Evolutionary conservation across 768 basidiomycete genomes (phyloP).

Genomic region (Lyophyllum shimeji): DNA sequence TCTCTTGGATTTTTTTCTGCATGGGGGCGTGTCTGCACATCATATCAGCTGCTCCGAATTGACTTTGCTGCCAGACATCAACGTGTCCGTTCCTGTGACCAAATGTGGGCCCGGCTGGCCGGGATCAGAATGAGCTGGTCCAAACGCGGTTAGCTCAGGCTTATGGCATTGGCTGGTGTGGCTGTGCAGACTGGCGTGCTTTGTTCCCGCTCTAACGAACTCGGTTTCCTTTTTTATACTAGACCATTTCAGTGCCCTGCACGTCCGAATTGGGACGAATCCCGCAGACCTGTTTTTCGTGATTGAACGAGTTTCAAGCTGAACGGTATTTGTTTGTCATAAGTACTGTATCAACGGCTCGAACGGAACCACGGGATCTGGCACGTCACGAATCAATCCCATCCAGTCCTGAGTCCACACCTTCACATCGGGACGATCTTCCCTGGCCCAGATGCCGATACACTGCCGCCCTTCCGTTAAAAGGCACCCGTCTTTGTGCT

Average conservation of each 20-base stretch:
- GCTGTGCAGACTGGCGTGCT: conserved; percentile 8
- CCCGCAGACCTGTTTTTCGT: conserved; percentile 10
- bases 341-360: conserved; percentile 35
- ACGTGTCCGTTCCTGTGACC: conserved; percentile 16
- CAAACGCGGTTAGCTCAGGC: conserved; percentile 7
- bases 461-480: conserved; percentile 28
- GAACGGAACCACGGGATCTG: conserved; percentile 38
- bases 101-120: conserved; percentile 27
- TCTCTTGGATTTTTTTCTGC: background rate
- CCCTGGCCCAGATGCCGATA: conserved; percentile 25
- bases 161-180: conserved; percentile 4
- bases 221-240: conserved; percentile 16
- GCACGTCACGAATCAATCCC: conserved; percentile 28
- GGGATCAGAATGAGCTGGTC: conserved; percentile 19
- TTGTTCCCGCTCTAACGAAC: conserved; percentile 10
- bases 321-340: conserved; percentile 27
- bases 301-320: conserved; percentile 5
- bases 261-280: conserved; percentile 16
- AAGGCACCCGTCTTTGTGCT: conserved; percentile 26
- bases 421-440: conserved; percentile 23
- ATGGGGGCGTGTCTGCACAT: background rate
- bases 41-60: conserved; percentile 9
- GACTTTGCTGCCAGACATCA: conserved; percentile 8
- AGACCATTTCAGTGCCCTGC: conserved; percentile 3
- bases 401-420: conserved; percentile 21